Evolutionary conservation across 108 stramenopile species (phyloP).

Genomic region (Bacterosira constricta): DNA sequence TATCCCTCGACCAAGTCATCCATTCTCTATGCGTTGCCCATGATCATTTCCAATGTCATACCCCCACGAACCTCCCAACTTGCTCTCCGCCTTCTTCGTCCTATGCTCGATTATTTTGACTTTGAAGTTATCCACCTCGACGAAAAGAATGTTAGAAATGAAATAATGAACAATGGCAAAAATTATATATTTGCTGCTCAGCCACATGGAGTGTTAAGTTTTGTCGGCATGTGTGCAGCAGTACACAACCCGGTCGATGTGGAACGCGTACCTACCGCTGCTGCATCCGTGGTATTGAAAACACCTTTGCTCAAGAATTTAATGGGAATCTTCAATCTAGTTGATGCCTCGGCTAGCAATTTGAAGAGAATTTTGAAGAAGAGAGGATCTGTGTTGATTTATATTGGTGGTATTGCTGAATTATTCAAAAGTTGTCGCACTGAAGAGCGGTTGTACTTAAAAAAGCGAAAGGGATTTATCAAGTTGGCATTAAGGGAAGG

Average conservation of each 20-base stretch:
- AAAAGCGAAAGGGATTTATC: slow-evolving; percentile 81
- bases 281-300: slow-evolving; percentile 45
- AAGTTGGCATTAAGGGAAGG: slow-evolving; percentile 78
- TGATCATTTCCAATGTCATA: slow-evolving; percentile 37
- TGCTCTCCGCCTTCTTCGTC: slow-evolving; percentile 18
- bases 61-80: slow-evolving; percentile 29
- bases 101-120: slow-evolving; percentile 73
- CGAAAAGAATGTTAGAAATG: slow-evolving; percentile 31
- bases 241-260: slow-evolving; percentile 17
- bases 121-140: slow-evolving; percentile 61
- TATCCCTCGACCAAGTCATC: slow-evolving; percentile 31
- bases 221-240: slow-evolving; percentile 44
- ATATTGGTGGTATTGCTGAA: slow-evolving; percentile 88
- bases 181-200: slow-evolving; percentile 48
- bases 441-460: slow-evolving; percentile 68
- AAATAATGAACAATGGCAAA: slow-evolving; percentile 23
- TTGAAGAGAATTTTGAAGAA: slow-evolving; percentile 41
- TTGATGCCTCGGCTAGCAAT: slow-evolving; percentile 55
- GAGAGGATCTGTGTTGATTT: slow-evolving; percentile 58
- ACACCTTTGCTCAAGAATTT: slow-evolving; percentile 76
- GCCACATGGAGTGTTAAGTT: slow-evolving; percentile 67
- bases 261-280: slow-evolving; percentile 44
- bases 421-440: slow-evolving; percentile 69
- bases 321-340: slow-evolving; percentile 77
- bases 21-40: slow-evolving; percentile 31